Evolutionary conservation across 768 basidiomycete genomes (phyloP), one percentile per base, ranked within the genome.

Genomic region (Lactarius deliciosus): DNA sequence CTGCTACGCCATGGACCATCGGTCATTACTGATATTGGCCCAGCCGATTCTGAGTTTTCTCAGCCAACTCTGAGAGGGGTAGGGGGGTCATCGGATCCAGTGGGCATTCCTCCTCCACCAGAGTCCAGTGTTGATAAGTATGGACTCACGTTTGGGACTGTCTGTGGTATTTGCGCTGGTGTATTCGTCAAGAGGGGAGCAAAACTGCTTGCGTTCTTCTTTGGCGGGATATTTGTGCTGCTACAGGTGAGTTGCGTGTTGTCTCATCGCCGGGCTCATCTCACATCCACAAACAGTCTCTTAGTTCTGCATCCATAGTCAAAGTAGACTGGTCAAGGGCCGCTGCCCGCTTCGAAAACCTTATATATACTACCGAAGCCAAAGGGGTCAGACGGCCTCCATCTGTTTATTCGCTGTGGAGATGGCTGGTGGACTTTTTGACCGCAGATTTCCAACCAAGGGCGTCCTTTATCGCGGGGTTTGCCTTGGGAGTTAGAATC

Each of bases 181-280:
- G 83, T 98, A 0, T 98, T 98, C 74, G 81, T 96, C 71, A 98
- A 97, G 79, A 98, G 96, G 76, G 96, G 96, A n/a, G 85, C 89
- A 9, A 92, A 89, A 75, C 81, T 85, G 2, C 76, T 89, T 13
- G 96, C 95, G 0, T 95, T 94, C 78, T 74, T 90, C 53, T 77
- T 97, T n/a, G 96, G 96, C 3, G 94, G 94, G 3, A 79, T 92
- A 2, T 98, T 97, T 70, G 89, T 98, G 25, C 77, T 98, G 55
- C 83, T 98, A 10, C 95, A 96, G 85, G 95, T 94, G 64, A 57
- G 85, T 73, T 5, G 53, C 40, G 9, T 53, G 53, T 15, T 43
- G n/a, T 53, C 63, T 32, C 34, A 32, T 43, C n/a, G 18, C 32
- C 0, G 30, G 55, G 36, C 28, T 43, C 43, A 13, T 40, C 58